These are phyloP conservation scores for Elsinoe perseae DNA, from an alignment of 2,329 filamentous ascomycete genomes.

Conservation along the genomic window DNA sequence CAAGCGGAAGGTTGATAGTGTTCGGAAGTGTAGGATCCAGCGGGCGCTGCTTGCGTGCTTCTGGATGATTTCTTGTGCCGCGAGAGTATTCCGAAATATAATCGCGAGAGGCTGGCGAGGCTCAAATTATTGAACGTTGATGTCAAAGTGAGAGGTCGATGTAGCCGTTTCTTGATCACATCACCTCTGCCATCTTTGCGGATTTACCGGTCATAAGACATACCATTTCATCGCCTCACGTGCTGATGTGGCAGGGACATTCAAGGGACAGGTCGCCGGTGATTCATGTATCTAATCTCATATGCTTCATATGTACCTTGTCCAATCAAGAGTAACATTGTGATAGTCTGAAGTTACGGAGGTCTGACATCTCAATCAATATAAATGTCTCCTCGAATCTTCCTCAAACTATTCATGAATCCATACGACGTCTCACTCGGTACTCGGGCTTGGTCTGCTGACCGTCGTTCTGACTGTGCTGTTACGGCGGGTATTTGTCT, in stretches of 20 bases:
- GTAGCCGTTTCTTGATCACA: slow-evolving; percentile 3
- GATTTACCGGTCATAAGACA: background rate
- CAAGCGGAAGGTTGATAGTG: too few species aligned
- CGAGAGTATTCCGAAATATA: background rate
- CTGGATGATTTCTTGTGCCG: background rate
- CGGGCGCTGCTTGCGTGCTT: background rate
- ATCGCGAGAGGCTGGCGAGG: background rate
- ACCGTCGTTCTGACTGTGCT: slow-evolving; percentile 22
- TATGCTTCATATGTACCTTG: background rate
- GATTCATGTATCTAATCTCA: too few species aligned
- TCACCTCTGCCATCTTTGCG: background rate
- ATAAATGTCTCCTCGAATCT: slow-evolving; percentile 48
- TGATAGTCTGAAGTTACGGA: background rate
- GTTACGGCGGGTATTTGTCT: slow-evolving; percentile 21
- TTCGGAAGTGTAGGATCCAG: background rate
- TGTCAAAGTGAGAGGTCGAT: slow-evolving; percentile 1
- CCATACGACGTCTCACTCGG: slow-evolving; percentile 39
- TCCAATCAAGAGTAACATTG: background rate
- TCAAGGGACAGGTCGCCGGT: background rate
- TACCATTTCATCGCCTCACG: background rate
- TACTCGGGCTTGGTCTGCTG: slow-evolving; percentile 19
- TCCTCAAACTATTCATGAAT: slow-evolving; percentile 46
- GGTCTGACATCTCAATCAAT: slow-evolving; percentile 33
- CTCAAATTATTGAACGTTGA: slow-evolving; percentile 10
- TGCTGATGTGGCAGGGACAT: background rate